Evolutionary conservation across 192 early-diverging fungal species (phyloP), one percentile per base, ranked within the genome.

Genomic region (Gryganskiella cystojenkinii): DNA sequence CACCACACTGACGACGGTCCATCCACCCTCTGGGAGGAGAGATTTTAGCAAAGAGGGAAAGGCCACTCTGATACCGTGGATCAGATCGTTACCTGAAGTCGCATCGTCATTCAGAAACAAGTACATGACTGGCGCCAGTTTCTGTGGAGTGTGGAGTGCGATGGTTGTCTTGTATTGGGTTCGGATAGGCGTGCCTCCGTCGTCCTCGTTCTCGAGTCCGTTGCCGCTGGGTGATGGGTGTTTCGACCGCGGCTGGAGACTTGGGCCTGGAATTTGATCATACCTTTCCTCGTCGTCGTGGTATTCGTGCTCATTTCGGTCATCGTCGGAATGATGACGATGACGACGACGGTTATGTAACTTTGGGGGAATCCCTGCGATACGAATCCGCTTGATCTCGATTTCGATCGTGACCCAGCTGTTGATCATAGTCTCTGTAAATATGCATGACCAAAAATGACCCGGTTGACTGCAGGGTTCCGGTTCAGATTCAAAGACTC

Each of bases 361-460:
- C 25, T 52, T 51, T 33, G 10, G 35, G 13, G 13, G 59, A 31
- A 31, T n/a, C 19, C 14, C 8, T n/a, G 60, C 30, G 20, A 57
- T 17, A 6, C 31, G 27, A 28, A 33, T 11, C 1, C 64, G 63
- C 22, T 22, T 17, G 43, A 76, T 44, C 15, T 56, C 64, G 24
- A 76, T 67, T 8, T 61, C 54, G 17, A 63, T 47, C 4, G 72
- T 57, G 8, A 44, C 59, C 3, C 22, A 17, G 34, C 72, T 65
- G 54, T 76, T 76, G 65, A 68, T 76, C 72, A 76, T 76, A 9
- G 67, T 31, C 72, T 76, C 72, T 0, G 46, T 67, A 11, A 76
- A 57, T 2, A 22, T 15, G 17, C 55, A 61, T 17, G 50, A 45
- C 72, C 64, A 76, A n/a, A 54, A 24, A 25, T 67, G 31, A 17